Evolutionary conservation across 768 basidiomycete species (phyloP).

Genomic region (Collybiopsis confluens): DNA sequence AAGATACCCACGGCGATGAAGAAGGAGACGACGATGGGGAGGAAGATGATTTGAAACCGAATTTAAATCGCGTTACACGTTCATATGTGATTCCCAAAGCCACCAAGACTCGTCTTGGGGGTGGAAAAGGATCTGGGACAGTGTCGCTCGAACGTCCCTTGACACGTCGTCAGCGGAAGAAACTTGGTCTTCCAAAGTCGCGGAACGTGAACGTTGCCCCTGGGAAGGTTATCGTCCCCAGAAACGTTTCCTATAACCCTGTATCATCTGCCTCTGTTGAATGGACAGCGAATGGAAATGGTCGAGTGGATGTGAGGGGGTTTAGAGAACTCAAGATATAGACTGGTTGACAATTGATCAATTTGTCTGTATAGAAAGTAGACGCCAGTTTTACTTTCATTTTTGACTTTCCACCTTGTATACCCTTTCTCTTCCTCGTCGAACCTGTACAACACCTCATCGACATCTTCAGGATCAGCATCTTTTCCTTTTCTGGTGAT

Average conservation of each 20-base stretch:
- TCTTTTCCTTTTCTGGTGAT: neutral
- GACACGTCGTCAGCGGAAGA: slow-evolving; percentile 66
- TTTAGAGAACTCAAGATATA: slow-evolving; percentile 54
- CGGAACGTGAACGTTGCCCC: slow-evolving; percentile 31
- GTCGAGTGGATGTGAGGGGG: slow-evolving; percentile 53
- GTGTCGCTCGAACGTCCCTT: slow-evolving; percentile 38
- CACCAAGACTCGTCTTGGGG: neutral
- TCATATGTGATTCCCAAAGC: neutral
- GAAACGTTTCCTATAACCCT: slow-evolving; percentile 46
- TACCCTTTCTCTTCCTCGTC: neutral
- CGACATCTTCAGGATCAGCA: slow-evolving; percentile 1
- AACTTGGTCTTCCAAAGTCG: slow-evolving; percentile 61
- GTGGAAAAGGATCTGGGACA: too few relatives aligned
- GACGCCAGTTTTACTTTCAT: neutral
- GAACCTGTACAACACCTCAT: slow-evolving; percentile 5
- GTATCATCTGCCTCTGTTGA: slow-evolving; percentile 29
- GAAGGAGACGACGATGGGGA: slow-evolving; percentile 15
- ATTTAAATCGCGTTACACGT: slow-evolving; percentile 11
- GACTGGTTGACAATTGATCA: slow-evolving; percentile 24
- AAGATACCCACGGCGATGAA: slow-evolving; percentile 14
- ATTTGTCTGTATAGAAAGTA: neutral
- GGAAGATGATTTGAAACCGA: slow-evolving; percentile 13
- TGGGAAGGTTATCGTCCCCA: slow-evolving; percentile 68
- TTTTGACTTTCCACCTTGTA: neutral
- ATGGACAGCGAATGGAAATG: slow-evolving; percentile 51